Conservation (phyloP, 139 green algal genomes). For the Yamagishiella unicocca region DNA sequence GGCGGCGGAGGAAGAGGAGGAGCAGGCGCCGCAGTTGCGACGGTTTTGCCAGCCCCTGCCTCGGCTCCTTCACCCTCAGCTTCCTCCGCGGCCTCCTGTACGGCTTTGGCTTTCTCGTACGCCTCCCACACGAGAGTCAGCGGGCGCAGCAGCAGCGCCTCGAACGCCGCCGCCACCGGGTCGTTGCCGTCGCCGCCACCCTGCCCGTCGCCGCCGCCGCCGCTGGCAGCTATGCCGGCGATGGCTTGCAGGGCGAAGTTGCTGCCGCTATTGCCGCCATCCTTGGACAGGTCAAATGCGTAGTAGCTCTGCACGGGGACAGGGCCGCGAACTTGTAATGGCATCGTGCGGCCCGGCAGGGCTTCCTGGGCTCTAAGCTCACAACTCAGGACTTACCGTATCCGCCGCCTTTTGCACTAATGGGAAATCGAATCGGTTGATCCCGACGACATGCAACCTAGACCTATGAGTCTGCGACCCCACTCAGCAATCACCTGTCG, state of each 20-base stretch:
- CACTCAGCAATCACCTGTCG: too few species aligned
- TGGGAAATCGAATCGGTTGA: neutral
- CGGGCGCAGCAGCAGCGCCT: constrained; percentile 26
- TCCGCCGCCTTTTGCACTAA: too few species aligned
- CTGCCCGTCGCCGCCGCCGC: neutral
- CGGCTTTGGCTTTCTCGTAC: neutral
- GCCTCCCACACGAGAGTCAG: neutral
- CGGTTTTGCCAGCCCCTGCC: neutral
- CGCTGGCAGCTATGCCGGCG: neutral
- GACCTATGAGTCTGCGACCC: too few species aligned
- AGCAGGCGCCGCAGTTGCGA: neutral
- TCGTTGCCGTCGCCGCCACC: neutral
- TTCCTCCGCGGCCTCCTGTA: neutral
- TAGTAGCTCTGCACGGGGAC: constrained; percentile 31
- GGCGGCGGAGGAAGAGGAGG: too few species aligned
- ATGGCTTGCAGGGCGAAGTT: neutral
- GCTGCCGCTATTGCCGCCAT: neutral
- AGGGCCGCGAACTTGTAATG: too few species aligned
- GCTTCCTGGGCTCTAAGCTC: too few species aligned
- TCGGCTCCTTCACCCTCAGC: neutral
- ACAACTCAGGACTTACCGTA: too few species aligned
- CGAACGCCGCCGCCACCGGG: constrained; percentile 10
- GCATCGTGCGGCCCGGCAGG: too few species aligned
- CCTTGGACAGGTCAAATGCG: constrained; percentile 3
- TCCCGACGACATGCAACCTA: neutral